Evolutionary conservation across 805 yeast species (phyloP).

Genomic region (Cyberlindnera amylophila): DNA sequence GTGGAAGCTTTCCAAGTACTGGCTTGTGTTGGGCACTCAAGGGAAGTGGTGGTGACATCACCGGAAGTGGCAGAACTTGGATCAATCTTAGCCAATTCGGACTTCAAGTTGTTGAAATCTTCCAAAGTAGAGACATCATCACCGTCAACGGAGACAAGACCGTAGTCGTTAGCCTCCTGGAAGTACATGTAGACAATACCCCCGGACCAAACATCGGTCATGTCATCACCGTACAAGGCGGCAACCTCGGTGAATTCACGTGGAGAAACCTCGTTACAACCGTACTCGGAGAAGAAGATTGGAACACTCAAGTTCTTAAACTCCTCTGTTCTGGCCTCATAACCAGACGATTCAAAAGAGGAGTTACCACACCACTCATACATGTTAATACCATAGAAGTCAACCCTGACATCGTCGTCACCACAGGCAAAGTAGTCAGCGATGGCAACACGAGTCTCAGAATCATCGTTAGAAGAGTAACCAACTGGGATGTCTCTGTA

Average conservation of each 20-base stretch:
- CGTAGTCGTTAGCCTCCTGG: conserved; percentile 79
- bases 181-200: conserved; percentile 92
- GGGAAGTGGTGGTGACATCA: conserved; percentile 33
- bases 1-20: conserved; percentile 65
- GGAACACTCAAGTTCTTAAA: conserved; percentile 74
- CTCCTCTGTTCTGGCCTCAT: conserved; percentile 65
- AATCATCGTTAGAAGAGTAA: conserved; percentile 81
- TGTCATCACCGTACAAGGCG: conserved; percentile 58
- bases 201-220: conserved; percentile 93
- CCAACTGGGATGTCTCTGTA: conserved; percentile 83
- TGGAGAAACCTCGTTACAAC: conserved; percentile 74
- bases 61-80: conserved; percentile 45
- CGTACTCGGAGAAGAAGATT: conserved; percentile 83
- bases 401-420: conserved; percentile 50
- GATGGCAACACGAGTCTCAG: conserved; percentile 62
- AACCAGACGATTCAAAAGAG: conserved; percentile 60
- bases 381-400: conserved; percentile 86
- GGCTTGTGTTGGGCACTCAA: conserved; percentile 49
- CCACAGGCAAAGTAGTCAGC: conserved; percentile 86
- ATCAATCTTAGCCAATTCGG: conserved; percentile 47
- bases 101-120: conserved; percentile 56
- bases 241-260: conserved; percentile 74
- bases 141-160: conserved; percentile 57
- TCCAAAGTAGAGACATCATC: conserved; percentile 53
- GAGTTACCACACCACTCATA: conserved; percentile 90